These are phyloP conservation scores for Cladosporium austrohemisphaericum DNA, from an alignment of 2,329 filamentous ascomycete genomes.

Conservation along the genomic window DNA sequence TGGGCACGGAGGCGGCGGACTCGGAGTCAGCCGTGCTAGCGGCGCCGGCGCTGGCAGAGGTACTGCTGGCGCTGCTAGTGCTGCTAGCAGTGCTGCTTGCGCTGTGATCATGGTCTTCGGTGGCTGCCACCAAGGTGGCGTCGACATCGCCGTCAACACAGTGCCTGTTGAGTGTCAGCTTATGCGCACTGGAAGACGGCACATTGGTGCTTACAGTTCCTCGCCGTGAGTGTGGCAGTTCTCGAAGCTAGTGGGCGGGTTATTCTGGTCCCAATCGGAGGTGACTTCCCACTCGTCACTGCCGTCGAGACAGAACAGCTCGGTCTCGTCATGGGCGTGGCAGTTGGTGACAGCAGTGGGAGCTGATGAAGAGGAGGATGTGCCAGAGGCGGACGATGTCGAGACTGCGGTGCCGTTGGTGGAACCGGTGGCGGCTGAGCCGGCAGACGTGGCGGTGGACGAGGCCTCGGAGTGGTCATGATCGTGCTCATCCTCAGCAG, in stretches of 20 bases:
- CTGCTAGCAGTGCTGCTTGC: background rate
- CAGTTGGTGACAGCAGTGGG: conserved; percentile 8
- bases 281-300: conserved; percentile 10
- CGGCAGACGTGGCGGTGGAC: background rate
- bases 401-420: background rate
- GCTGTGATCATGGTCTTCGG: background rate
- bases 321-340: conserved; percentile 4
- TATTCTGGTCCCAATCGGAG: background rate
- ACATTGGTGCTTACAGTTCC: conserved; percentile 6
- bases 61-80: background rate
- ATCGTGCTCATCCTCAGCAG: conserved; percentile 3
- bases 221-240: conserved; percentile 3
- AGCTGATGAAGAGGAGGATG: background rate
- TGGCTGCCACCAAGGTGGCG: conserved; percentile 4
- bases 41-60: background rate
- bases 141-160: conserved; percentile 11
- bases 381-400: background rate
- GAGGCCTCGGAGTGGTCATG: background rate
- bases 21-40: background rate
- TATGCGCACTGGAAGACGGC: background rate
- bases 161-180: conserved; percentile 6
- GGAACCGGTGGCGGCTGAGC: background rate
- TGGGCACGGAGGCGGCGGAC: background rate
- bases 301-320: conserved; percentile 8
- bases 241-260: background rate